Conservation (phyloP, 2,329 filamentous ascomycete species). For the Diplodia intermedia region DNA sequence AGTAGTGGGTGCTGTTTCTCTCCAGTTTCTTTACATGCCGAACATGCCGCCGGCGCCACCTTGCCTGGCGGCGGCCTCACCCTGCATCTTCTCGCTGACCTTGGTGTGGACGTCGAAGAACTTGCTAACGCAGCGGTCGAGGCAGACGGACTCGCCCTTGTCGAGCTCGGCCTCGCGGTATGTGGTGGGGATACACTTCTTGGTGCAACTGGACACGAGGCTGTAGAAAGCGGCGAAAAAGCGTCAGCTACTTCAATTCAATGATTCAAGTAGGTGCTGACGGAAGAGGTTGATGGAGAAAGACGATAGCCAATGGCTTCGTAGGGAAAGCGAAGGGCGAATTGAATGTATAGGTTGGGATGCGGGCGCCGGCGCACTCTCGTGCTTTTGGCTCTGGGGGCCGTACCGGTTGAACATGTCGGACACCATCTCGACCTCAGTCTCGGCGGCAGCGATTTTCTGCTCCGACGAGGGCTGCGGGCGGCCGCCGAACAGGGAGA, state of each 20-base stretch:
- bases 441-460: conserved; percentile 96
- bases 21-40: conserved; percentile 66
- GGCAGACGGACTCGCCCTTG: conserved; percentile 98
- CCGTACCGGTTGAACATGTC: conserved; percentile 96
- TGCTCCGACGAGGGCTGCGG: conserved; percentile 92
- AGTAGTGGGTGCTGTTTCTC: neutral
- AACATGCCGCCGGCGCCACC: conserved; percentile 62
- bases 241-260: too few relatives aligned
- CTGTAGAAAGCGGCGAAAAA: conserved; percentile 53
- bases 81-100: conserved; percentile 95
- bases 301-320: neutral
- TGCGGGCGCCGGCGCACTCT: neutral
- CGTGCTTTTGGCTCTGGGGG: neutral
- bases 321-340: neutral
- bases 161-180: conserved; percentile 97
- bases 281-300: neutral
- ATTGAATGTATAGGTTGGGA: neutral
- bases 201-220: conserved; percentile 84
- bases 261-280: neutral
- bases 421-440: conserved; percentile 95
- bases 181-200: conserved; percentile 89
- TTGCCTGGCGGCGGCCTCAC: conserved; percentile 74
- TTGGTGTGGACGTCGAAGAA: conserved; percentile 99
- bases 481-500: conserved; percentile 58
- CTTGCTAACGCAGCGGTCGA: conserved; percentile 96